Percentiles rank a stretch among this genome's conserved stretches.
phyloP scores from a whole-genome alignment of 1,284 basidiomycete species.

The Apiotrichum brassicae region DNA sequence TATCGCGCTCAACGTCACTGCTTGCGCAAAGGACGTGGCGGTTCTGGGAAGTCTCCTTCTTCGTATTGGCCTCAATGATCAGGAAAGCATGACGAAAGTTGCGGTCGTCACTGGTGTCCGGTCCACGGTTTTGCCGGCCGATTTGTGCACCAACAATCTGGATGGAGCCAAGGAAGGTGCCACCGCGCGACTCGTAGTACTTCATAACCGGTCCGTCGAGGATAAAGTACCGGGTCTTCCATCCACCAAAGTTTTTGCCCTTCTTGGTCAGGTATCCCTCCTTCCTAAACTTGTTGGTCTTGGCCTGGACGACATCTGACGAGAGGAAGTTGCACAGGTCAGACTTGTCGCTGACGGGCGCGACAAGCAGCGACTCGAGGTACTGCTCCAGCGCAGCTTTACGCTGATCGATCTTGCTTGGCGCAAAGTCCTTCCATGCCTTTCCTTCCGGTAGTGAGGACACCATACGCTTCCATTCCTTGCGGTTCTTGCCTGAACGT shows the following conservation, averaged over 20 bases:
- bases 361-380: conserved; percentile 73
- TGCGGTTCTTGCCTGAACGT: conserved; percentile 55
- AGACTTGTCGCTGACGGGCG: conserved; percentile 79
- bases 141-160: conserved; percentile 81
- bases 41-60: conserved; percentile 54
- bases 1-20: conserved; percentile 84
- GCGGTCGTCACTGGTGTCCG: conserved; percentile 64
- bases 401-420: conserved; percentile 88
- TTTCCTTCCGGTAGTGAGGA: conserved; percentile 78
- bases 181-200: conserved; percentile 93
- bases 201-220: conserved; percentile 78
- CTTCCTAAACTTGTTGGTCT: conserved; percentile 84
- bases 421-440: conserved; percentile 94
- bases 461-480: conserved; percentile 68
- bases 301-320: conserved; percentile 74
- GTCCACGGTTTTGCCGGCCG: conserved; percentile 58
- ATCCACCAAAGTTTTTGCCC: conserved; percentile 91
- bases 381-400: conserved; percentile 84
- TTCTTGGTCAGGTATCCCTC: conserved; percentile 95
- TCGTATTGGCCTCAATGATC: conserved; percentile 76
- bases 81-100: conserved; percentile 95
- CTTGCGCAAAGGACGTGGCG: conserved; percentile 93
- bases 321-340: conserved; percentile 90
- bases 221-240: conserved; percentile 93
- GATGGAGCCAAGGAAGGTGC: conserved; percentile 82